Evolutionary conservation across 495 filamentous ascomycete species (phyloP), one percentile per base, ranked within the genome.

Genomic region (Aspergillus ostianus): DNA sequence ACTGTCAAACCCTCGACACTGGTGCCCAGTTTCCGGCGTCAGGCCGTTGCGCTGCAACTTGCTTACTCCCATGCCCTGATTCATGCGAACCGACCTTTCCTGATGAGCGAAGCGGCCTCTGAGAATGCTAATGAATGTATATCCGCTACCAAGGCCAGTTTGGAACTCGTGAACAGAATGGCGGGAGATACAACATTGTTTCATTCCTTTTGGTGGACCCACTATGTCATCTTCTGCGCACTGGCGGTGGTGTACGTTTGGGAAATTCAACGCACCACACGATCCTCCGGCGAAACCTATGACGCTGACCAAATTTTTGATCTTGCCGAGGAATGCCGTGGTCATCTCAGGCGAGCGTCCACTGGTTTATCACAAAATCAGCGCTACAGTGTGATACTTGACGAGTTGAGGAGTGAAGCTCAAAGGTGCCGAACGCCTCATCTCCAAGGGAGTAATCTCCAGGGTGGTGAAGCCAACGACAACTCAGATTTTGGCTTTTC

Each of bases 181-280:
- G 56, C 59, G 30, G 51, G 53, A 18, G 62, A 67, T n/a, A 62
- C 45, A 7, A 61, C 45, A 2, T 29, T 71, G 12, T 68, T 74
- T 46, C 61, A 72, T 29, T 65, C 68, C 21, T 73, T 76, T 45
- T 76, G 72, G 73, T 73, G 64, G 68, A 76, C 70, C 47, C 71
- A 74, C 47, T 76, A 74, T 56, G 68, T 74, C 6, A 64, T 64
- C 6, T 76, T 76, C 60, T 73, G 68, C 53, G 70, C 73, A 9
- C 60, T 76, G 2, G 67, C 67, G 1, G 68, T 74, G 47, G 63
- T 70, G 4, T 76, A 76, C 53, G 59, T 76, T 21, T 76, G 65
- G 64, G 46, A 66, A n/a, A 74, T 76, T 19, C 71, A 71, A 53
- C 62, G 62, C 13, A 49, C 53, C 6, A 61, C 49, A 13, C 55